These are phyloP conservation scores for Halenospora varia DNA, from an alignment of 495 filamentous ascomycete species.

Conservation along the genomic window DNA sequence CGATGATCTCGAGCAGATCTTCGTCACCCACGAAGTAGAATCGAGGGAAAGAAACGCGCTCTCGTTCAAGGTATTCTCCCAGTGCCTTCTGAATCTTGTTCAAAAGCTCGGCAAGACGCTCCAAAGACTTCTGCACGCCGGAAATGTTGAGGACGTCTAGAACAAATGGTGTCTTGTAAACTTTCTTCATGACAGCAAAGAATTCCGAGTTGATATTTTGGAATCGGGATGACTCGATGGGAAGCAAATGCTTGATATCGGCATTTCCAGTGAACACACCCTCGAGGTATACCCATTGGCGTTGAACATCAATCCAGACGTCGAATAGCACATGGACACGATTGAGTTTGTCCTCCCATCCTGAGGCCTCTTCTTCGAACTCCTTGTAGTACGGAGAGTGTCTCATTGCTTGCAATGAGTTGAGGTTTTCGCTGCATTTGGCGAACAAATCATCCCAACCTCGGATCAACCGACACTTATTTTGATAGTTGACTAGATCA, in stretches of 20 bases:
- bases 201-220: constrained; percentile 99
- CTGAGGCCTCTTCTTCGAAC: constrained; percentile 93
- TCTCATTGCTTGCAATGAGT: constrained; percentile 96
- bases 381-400: constrained; percentile 99
- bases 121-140: constrained; percentile 90
- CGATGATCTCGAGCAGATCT: constrained; percentile 98
- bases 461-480: constrained; percentile 92
- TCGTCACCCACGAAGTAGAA: constrained; percentile 99
- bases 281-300: constrained; percentile 99
- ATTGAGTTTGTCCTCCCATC: constrained; percentile 98
- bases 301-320: constrained; percentile 99
- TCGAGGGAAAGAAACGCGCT: constrained; percentile 92
- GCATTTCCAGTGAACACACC: constrained; percentile 98
- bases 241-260: constrained; percentile 97
- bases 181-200: constrained; percentile 96
- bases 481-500: constrained; percentile 94
- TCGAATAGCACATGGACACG: constrained; percentile 96
- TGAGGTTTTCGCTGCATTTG: constrained; percentile 96
- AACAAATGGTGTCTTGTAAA: constrained; percentile 89
- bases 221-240: constrained; percentile 92
- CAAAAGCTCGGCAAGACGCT: constrained; percentile 88
- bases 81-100: constrained; percentile 99
- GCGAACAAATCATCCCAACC: constrained; percentile 98
- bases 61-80: constrained; percentile 96
- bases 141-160: constrained; percentile 93